Conservation (phyloP, 495 filamentous ascomycete genomes). For the Penicillium cosmopolitanum region DNA sequence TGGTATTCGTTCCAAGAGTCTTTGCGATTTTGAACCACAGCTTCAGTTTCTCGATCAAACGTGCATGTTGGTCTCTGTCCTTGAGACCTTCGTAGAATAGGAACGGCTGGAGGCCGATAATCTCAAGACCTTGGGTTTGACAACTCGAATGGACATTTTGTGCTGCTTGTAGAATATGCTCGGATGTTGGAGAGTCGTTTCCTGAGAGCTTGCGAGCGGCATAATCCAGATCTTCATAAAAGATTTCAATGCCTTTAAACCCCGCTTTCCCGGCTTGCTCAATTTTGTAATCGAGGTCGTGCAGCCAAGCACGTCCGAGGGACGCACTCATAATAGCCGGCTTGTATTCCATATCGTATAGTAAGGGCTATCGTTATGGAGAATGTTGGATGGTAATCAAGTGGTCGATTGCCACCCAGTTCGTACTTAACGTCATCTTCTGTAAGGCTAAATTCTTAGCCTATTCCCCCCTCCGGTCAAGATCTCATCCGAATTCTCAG, state of each 20-base stretch:
- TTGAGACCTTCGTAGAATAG: conserved; percentile 71
- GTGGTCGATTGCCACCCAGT: background rate
- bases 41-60: conserved; percentile 58
- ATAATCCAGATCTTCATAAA: conserved; percentile 72
- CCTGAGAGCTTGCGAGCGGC: conserved; percentile 36
- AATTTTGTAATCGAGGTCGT: conserved; percentile 63
- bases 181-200: conserved; percentile 21
- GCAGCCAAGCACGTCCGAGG: conserved; percentile 64
- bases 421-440: too few relatives aligned
- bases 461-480: too few relatives aligned
- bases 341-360: conserved; percentile 15
- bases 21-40: conserved; percentile 67
- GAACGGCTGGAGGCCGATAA: conserved; percentile 70
- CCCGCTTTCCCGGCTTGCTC: conserved; percentile 61
- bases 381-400: background rate
- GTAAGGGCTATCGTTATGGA: too few relatives aligned
- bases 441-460: too few relatives aligned
- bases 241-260: conserved; percentile 69
- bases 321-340: conserved; percentile 42
- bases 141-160: conserved; percentile 29
- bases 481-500: too few relatives aligned
- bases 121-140: conserved; percentile 22
- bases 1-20: conserved; percentile 61
- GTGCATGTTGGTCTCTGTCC: conserved; percentile 58
- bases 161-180: conserved; percentile 60